A percentile compares a stretch with the other conserved stretches of the same genome.
Conservation (phyloP, 1,284 basidiomycete species). For the Leccinum pallidistipes region DNA sequence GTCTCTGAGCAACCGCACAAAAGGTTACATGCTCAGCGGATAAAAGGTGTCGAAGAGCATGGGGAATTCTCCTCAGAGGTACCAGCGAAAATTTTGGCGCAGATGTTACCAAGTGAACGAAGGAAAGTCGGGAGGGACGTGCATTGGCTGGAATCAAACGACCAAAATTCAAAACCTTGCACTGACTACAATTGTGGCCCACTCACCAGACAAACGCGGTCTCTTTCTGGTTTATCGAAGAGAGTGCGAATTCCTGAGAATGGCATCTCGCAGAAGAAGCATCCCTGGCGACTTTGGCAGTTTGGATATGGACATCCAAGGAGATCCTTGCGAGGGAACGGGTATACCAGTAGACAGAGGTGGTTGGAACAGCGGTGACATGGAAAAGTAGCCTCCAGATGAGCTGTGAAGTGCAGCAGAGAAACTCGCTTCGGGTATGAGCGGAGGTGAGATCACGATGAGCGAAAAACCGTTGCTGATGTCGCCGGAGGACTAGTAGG, state of each 20-base stretch:
- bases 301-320: slow-evolving; percentile 16
- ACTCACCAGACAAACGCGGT: too few relatives aligned
- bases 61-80: slow-evolving; percentile 78
- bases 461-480: slow-evolving; percentile 14
- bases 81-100: slow-evolving; percentile 87
- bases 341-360: slow-evolving; percentile 2
- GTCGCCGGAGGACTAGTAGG: slow-evolving; percentile 14
- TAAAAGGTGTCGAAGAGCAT: slow-evolving; percentile 99
- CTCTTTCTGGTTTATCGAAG: too few relatives aligned
- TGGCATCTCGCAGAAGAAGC: slow-evolving; percentile 13
- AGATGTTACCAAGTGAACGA: slow-evolving; percentile 52
- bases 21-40: slow-evolving; percentile 98
- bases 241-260: slow-evolving; percentile 18
- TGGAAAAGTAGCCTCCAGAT: slow-evolving; percentile 18
- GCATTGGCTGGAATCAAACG: too few relatives aligned
- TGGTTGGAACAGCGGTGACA: slow-evolving; percentile 16
- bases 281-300: slow-evolving; percentile 9
- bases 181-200: too few relatives aligned
- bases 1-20: slow-evolving; percentile 91
- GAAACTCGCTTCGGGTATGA: slow-evolving; percentile 19
- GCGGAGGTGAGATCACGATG: slow-evolving; percentile 9
- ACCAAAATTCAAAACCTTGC: too few relatives aligned
- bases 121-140: too few relatives aligned
- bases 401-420: slow-evolving; percentile 11
- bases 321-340: slow-evolving; percentile 18